Conservation (phyloP, 2,329 filamentous ascomycete genomes). For the Trichoderma sp. region DNA sequence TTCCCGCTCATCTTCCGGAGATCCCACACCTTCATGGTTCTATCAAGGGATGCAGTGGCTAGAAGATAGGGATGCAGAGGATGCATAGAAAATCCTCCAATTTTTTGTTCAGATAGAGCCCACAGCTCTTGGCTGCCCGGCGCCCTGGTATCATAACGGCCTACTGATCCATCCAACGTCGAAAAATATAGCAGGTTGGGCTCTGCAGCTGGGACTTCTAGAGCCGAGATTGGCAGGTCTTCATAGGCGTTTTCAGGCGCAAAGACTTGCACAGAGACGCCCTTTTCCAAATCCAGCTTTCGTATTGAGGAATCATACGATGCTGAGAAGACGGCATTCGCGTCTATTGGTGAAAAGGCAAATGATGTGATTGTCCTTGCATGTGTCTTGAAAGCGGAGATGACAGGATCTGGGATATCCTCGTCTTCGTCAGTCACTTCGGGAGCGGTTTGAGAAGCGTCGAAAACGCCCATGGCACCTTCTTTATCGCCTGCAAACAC, state of each 20-base stretch:
- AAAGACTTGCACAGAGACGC: conserved; percentile 76
- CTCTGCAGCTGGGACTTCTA: conserved; percentile 72
- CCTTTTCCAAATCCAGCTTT: conserved; percentile 78
- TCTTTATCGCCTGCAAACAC: conserved; percentile 94
- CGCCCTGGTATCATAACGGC: conserved; percentile 73
- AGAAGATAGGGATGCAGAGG: conserved; percentile 77
- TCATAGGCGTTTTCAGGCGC: conserved; percentile 66
- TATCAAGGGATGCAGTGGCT: conserved; percentile 85
- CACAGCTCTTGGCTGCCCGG: conserved; percentile 61
- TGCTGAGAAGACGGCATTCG: conserved; percentile 74
- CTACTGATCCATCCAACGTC: conserved; percentile 76
- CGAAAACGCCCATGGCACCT: conserved; percentile 85
- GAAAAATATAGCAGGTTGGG: conserved; percentile 81
- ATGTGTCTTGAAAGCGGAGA: conserved; percentile 88
- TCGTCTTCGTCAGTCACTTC: conserved; percentile 65
- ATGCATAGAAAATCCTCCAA: conserved; percentile 86
- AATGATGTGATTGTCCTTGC: conserved; percentile 84
- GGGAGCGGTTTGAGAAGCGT: conserved; percentile 71
- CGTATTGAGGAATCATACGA: conserved; percentile 94
- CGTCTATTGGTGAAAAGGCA: conserved; percentile 69
- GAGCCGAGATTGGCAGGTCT: conserved; percentile 77
- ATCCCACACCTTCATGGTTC: conserved; percentile 91
- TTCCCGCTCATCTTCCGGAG: conserved; percentile 71
- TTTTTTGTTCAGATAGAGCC: conserved; percentile 84
- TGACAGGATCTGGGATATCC: conserved; percentile 68